These are phyloP conservation scores for Edaphochlamys debaryana DNA, from an alignment of 139 green algal species.

Conservation along the genomic window DNA sequence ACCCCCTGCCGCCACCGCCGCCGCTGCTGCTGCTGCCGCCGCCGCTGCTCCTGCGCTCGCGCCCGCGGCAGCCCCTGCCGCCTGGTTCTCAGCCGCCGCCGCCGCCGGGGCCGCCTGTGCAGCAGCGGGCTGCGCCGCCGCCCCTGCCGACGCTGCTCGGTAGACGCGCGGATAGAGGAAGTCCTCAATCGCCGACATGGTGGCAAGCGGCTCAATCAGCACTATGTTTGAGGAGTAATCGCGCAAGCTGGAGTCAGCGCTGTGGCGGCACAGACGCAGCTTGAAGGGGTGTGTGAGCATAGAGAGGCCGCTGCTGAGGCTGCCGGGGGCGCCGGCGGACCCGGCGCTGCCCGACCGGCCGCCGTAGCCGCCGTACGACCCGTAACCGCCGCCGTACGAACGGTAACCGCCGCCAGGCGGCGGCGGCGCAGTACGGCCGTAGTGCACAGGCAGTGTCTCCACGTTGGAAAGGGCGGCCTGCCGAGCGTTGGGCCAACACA, in stretches of 20 bases:
- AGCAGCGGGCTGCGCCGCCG: constrained; percentile 1
- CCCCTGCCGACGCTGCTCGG: constrained; percentile 5
- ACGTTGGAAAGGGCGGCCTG: constrained; percentile 70
- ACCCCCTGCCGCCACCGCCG: neutral
- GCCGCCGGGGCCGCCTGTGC: constrained; percentile 14
- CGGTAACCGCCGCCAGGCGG: neutral
- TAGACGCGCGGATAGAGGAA: constrained; percentile 92
- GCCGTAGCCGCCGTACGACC: constrained; percentile 5
- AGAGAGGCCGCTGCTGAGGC: constrained; percentile 72
- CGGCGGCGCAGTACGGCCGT: constrained; percentile 31
- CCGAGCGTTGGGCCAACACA: no score
- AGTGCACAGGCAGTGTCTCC: constrained; percentile 85
- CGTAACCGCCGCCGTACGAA: neutral
- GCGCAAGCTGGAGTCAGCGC: constrained; percentile 54
- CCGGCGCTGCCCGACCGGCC: constrained; percentile 41
- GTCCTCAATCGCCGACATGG: constrained; percentile 93
- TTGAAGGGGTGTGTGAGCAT: constrained; percentile 93
- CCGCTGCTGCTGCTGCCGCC: neutral
- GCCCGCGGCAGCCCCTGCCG: neutral
- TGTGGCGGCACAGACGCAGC: constrained; percentile 79
- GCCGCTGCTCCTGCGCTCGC: no score
- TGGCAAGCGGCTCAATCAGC: constrained; percentile 96
- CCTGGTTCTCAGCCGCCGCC: neutral
- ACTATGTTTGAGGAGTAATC: constrained; percentile 93
- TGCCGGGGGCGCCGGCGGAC: constrained; percentile 46